Evolutionary conservation across 768 basidiomycete species (phyloP).

Genomic region (Suillus occidentalis): DNA sequence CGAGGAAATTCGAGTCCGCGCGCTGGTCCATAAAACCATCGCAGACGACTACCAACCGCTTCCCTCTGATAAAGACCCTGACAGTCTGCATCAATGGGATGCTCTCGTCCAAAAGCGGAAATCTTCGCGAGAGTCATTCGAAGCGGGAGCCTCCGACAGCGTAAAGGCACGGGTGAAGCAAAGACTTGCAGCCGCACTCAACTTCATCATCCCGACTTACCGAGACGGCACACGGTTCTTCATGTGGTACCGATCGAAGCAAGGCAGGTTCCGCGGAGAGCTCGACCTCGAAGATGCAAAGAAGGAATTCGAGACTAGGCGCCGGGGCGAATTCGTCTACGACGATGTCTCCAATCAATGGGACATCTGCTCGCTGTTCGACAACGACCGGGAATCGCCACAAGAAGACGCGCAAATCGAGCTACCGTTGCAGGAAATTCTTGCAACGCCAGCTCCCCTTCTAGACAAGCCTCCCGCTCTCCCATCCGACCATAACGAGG

Average conservation of each 20-base stretch:
- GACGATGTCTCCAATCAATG: background rate
- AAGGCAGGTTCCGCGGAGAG: background rate
- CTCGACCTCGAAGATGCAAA: background rate
- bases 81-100: background rate
- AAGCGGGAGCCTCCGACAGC: background rate
- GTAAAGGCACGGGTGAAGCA: background rate
- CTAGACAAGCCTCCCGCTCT: no score
- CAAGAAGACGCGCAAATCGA: no score
- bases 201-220: background rate
- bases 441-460: no score
- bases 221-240: background rate
- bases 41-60: background rate
- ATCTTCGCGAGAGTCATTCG: background rate
- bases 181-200: background rate
- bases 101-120: background rate
- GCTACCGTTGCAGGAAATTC: no score
- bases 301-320: background rate
- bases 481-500: no score
- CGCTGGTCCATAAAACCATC: background rate
- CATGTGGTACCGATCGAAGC: background rate
- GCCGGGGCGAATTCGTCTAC: rapidly evolving
- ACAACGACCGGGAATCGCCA: background rate
- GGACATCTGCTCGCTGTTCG: background rate
- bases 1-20: background rate
- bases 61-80: background rate